Evolutionary conservation across 208 protist genomes (phyloP).

Genomic region (Leishmania gerbilli): DNA sequence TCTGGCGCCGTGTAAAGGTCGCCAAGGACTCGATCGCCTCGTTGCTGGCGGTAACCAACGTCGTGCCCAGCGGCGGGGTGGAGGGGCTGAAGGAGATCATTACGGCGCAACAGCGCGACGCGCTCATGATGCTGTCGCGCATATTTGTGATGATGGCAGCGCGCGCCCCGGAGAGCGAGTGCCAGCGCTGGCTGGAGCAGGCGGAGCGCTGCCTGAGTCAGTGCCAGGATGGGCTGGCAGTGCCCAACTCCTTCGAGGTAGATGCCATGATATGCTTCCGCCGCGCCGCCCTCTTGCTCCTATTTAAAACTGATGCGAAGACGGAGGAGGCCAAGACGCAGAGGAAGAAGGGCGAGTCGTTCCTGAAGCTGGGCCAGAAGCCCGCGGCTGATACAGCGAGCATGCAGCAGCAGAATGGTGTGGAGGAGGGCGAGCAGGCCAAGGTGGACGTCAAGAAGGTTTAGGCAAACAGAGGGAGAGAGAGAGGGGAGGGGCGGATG

Average conservation of each 20-base stretch:
- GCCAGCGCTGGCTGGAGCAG: constrained; percentile 66
- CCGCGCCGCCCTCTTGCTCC: constrained; percentile 64
- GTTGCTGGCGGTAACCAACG: constrained; percentile 71
- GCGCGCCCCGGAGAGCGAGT: constrained; percentile 69
- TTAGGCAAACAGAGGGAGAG: constrained; percentile 1
- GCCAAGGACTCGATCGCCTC: constrained; percentile 79
- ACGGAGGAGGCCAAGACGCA: constrained; percentile 55
- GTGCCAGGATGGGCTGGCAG: constrained; percentile 51
- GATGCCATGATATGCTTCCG: constrained; percentile 72
- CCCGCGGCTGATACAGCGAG: constrained; percentile 3
- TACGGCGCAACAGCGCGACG: constrained; percentile 75
- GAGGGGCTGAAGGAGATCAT: constrained; percentile 70
- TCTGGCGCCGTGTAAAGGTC: constrained; percentile 81
- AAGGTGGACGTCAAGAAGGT: constrained; percentile 10
- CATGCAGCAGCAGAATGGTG: constrained; percentile 43
- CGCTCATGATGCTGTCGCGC: constrained; percentile 68
- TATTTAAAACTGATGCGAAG: constrained; percentile 71
- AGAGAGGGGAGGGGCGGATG: neutral
- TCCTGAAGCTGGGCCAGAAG: constrained; percentile 31
- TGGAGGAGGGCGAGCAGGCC: constrained; percentile 39
- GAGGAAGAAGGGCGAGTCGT: constrained; percentile 51
- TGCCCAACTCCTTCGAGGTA: constrained; percentile 37
- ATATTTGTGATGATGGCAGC: constrained; percentile 88
- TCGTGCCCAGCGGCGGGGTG: constrained; percentile 55
- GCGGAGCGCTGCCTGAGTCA: constrained; percentile 81